phyloP scores from a whole-genome alignment of 148 eudicot species.

The Arctostaphylos glauca region DNA sequence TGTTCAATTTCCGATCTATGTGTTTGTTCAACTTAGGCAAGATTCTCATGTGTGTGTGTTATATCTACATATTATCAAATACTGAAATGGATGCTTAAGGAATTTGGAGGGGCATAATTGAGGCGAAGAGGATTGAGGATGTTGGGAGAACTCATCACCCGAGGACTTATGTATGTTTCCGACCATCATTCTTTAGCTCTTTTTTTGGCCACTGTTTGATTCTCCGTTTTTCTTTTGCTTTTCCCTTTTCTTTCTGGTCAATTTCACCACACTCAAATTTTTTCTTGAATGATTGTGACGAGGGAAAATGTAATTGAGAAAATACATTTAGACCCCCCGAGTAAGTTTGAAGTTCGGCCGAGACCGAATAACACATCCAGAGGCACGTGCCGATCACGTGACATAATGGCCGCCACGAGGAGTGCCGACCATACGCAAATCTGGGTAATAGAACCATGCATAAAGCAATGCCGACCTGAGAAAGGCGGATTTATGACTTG shows the following conservation, averaged over 20 bases:
- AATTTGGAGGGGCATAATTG: slow-evolving; percentile 2
- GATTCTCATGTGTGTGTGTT: background rate
- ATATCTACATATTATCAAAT: background rate
- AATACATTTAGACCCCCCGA: no score
- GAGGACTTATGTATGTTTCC: slow-evolving; percentile 63
- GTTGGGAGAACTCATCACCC: slow-evolving; percentile 72
- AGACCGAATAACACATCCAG: no score
- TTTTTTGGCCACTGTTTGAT: no score
- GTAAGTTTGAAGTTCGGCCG: no score
- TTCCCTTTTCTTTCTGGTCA: background rate
- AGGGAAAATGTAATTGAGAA: no score
- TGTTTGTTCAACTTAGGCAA: no score
- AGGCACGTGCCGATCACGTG: no score
- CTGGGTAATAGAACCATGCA: no score
- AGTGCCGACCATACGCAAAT: no score
- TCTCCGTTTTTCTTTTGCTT: background rate
- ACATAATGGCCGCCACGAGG: no score
- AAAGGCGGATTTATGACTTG: no score
- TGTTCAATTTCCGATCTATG: background rate
- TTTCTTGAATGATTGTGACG: background rate
- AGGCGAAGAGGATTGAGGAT: slow-evolving; percentile 29
- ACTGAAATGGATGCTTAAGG: background rate
- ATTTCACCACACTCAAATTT: background rate
- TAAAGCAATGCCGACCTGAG: no score
- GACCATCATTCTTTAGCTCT: background rate